Percentiles rank a stretch among this genome's conserved stretches.
These are phyloP conservation scores for Roridomyces roridus DNA, from an alignment of 768 basidiomycete species.

Conservation along the genomic window DNA sequence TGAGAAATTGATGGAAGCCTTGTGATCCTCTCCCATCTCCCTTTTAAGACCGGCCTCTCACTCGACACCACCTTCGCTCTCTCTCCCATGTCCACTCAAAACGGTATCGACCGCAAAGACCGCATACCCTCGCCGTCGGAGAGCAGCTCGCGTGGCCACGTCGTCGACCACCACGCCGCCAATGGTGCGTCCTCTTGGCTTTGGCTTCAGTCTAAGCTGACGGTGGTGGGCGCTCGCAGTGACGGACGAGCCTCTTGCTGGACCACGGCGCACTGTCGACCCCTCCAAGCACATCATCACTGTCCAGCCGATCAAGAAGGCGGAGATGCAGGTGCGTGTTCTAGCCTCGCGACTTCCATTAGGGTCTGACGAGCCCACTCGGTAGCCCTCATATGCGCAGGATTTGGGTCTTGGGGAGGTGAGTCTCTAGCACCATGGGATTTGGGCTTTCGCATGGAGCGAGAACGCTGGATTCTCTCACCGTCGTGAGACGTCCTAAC, in stretches of 20 bases:
- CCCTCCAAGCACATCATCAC: constrained; percentile 58
- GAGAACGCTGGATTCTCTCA: not conserved
- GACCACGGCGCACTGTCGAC: constrained; percentile 35
- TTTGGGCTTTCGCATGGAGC: not conserved
- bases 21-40: too few relatives aligned
- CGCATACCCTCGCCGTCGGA: constrained; percentile 51
- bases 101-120: constrained; percentile 57
- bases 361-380: not conserved
- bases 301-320: constrained; percentile 83
- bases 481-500: not conserved
- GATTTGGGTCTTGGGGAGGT: constrained; percentile 78
- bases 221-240: constrained; percentile 44
- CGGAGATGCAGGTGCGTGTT: constrained; percentile 81
- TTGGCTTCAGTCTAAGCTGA: constrained; percentile 3
- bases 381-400: constrained; percentile 89
- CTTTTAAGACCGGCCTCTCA: too few relatives aligned
- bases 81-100: constrained; percentile 15
- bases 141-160: constrained; percentile 55
- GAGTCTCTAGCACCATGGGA: too few relatives aligned
- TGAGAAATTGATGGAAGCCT: too few relatives aligned
- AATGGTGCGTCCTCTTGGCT: constrained; percentile 51
- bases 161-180: constrained; percentile 75
- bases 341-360: not conserved
- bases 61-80: not conserved
- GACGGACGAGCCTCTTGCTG: constrained; percentile 59